Percentiles rank a stretch among this genome's conserved stretches.
phyloP scores from a whole-genome alignment of 2,329 filamentous ascomycete species.

The Ascochyta clinopodiicola region DNA sequence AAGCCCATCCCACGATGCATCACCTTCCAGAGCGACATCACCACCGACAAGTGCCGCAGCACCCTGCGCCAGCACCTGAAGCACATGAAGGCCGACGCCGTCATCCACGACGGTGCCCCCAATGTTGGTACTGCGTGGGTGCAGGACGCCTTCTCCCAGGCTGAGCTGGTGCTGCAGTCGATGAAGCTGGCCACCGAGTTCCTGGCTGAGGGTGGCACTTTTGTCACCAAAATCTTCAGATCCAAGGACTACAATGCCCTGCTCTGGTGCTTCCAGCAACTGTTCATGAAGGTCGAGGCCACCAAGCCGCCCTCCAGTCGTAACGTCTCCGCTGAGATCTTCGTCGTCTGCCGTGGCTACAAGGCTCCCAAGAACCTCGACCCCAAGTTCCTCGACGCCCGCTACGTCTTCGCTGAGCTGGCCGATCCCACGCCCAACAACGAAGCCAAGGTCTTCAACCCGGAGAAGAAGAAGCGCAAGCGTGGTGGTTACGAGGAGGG shows the following conservation, averaged over 20 bases:
- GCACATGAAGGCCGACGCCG: constrained; percentile 94
- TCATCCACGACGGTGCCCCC: constrained; percentile 94
- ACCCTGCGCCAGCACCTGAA: constrained; percentile 90
- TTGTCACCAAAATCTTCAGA: constrained; percentile 96
- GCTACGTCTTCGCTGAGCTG: constrained; percentile 91
- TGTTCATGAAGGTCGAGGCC: constrained; percentile 93
- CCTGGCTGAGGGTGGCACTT: constrained; percentile 76
- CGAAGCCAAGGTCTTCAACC: constrained; percentile 97
- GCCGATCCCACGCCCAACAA: constrained; percentile 86
- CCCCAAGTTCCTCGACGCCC: constrained; percentile 87
- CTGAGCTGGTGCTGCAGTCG: constrained; percentile 86
- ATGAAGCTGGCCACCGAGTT: constrained; percentile 96
- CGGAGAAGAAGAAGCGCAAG: constrained; percentile 96
- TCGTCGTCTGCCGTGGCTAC: constrained; percentile 94
- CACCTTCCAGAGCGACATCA: constrained; percentile 97
- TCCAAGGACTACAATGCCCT: constrained; percentile 97
- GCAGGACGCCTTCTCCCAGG: constrained; percentile 97
- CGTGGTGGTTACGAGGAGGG: constrained; percentile 97
- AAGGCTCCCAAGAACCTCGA: constrained; percentile 95
- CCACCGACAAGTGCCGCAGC: constrained; percentile 91
- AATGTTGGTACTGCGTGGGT: constrained; percentile 99
- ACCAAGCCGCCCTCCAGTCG: constrained; percentile 95
- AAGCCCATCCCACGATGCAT: constrained; percentile 94
- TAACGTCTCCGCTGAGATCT: constrained; percentile 97
- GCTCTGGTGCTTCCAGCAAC: constrained; percentile 96